Evolutionary conservation across 768 basidiomycete species (phyloP).

Genomic region (Auriscalpium orientale): DNA sequence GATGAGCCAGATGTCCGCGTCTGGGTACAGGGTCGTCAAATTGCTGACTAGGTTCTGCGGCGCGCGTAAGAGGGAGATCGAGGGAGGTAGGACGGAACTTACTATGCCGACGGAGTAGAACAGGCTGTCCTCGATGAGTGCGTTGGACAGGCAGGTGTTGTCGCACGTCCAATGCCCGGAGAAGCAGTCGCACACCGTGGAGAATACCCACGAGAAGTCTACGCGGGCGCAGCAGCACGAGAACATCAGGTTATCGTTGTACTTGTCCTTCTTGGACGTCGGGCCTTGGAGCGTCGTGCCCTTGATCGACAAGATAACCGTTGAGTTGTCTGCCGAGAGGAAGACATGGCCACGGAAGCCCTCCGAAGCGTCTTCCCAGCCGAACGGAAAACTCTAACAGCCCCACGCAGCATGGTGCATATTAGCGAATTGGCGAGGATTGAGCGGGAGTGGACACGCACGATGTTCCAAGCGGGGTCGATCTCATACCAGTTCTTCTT

Average conservation of each 20-base stretch:
- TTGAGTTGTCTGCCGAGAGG: slow-evolving; percentile 67
- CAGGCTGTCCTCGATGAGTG: slow-evolving; percentile 82
- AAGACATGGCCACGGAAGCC: slow-evolving; percentile 93
- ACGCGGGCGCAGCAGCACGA: slow-evolving; percentile 93
- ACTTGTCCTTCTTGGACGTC: slow-evolving; percentile 87
- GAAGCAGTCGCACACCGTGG: slow-evolving; percentile 86
- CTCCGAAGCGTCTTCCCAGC: slow-evolving; percentile 59
- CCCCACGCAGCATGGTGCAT: no score
- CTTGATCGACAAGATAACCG: slow-evolving; percentile 84
- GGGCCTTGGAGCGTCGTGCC: slow-evolving; percentile 80
- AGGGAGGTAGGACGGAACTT: slow-evolving; percentile 22
- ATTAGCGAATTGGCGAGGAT: background rate
- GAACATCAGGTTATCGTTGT: slow-evolving; percentile 84
- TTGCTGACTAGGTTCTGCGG: slow-evolving; percentile 49
- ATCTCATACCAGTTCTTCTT: slow-evolving; percentile 76
- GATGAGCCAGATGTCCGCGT: slow-evolving; percentile 53
- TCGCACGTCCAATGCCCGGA: slow-evolving; percentile 66
- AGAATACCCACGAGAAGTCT: slow-evolving; percentile 79
- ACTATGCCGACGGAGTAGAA: slow-evolving; percentile 89
- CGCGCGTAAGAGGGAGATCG: background rate
- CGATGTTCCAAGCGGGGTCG: slow-evolving; percentile 63
- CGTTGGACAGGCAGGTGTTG: slow-evolving; percentile 70
- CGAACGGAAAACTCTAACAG: slow-evolving; percentile 68
- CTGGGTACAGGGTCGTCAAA: slow-evolving; percentile 48
- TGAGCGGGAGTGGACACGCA: slow-evolving; percentile 5